Conservation (phyloP, 2,329 filamentous ascomycete species). For the Dothideomycetes sp. region DNA sequence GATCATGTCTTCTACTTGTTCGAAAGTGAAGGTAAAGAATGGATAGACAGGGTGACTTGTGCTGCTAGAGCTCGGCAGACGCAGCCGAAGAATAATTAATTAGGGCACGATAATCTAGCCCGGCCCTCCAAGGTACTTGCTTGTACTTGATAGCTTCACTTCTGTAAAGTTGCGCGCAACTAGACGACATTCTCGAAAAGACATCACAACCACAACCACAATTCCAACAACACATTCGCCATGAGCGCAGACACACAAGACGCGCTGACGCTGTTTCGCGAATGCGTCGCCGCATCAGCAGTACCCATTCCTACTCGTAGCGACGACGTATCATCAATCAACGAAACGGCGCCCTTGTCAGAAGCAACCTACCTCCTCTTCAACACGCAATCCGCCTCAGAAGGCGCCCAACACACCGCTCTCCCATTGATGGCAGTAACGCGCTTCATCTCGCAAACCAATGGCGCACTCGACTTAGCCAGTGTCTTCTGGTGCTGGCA, state of each 20-base stretch:
- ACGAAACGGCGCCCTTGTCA: slow-evolving; percentile 56
- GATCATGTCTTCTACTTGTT: too few species aligned
- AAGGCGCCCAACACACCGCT: slow-evolving; percentile 45
- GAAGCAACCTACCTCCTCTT: slow-evolving; percentile 57
- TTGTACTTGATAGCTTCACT: too few species aligned
- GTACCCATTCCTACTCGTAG: slow-evolving; percentile 66
- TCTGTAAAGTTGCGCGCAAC: too few species aligned
- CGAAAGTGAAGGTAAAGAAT: too few species aligned
- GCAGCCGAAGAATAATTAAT: too few species aligned
- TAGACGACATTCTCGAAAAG: too few species aligned
- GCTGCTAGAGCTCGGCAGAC: too few species aligned
- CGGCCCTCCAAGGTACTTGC: too few species aligned
- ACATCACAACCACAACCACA: too few species aligned
- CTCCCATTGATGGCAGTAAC: slow-evolving; percentile 51
- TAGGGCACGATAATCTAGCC: too few species aligned
- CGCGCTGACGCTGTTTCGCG: slow-evolving; percentile 72
- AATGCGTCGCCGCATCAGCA: slow-evolving; percentile 63
- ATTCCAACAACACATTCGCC: slow-evolving; percentile 20
- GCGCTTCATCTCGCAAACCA: slow-evolving; percentile 62
- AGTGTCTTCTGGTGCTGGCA: slow-evolving; percentile 95
- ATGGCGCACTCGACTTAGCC: slow-evolving; percentile 66
- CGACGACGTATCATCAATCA: slow-evolving; percentile 51
- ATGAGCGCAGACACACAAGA: slow-evolving; percentile 43
- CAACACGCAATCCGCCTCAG: slow-evolving; percentile 21
- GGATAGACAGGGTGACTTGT: too few species aligned